Evolutionary conservation across 768 basidiomycete species (phyloP), one percentile per base, ranked within the genome.

Genomic region (Xerocomellus intermedius): DNA sequence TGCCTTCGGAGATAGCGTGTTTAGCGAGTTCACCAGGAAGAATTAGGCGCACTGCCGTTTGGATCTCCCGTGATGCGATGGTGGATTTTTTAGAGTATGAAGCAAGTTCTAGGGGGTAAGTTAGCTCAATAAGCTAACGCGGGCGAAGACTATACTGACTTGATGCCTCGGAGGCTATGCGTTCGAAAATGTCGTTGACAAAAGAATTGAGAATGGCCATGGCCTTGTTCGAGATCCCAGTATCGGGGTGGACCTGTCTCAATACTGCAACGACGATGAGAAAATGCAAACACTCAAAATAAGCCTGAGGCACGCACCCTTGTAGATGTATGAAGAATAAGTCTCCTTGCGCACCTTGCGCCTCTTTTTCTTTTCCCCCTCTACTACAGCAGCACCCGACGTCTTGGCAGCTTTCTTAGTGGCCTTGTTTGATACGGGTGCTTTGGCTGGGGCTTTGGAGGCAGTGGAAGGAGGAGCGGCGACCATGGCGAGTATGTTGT

Each of bases 81-180:
- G 96, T 98, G 4, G 96, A 97, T 76, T 97, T 96, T 84, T 98
- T 96, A 52, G 95, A 97, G 82, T 98, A 98, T 1, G 92, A 84
- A 52, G 95, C 94, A 67, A 98, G 93, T 77, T 96, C 91, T 93
- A 22, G 17, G 64, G 5, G 35, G 2, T 2, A 3, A 3, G 53
- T 50, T 56, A 54, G 48, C 10, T 21, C 28, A 8, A 17, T 4
- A 19, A 17, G 9, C n/a, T n/a, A 17, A 19, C n/a, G 8, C 3
- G 17, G 17, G 37, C 10, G n/a, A 17, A 8, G 17, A 2, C n/a
- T 38, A 8, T 14, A 75, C 88, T 55, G 50, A 92, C 91, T 92
- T 60, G 90, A 92, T 48, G 92, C 91, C 64, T 93, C 91, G 14
- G 84, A 86, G 5, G 91, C 93, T 69, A 95, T 90, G 30, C 94